These are phyloP conservation scores for Platanthera zijinensis DNA, from an alignment of 106 monocot genomes.

Conservation along the genomic window DNA sequence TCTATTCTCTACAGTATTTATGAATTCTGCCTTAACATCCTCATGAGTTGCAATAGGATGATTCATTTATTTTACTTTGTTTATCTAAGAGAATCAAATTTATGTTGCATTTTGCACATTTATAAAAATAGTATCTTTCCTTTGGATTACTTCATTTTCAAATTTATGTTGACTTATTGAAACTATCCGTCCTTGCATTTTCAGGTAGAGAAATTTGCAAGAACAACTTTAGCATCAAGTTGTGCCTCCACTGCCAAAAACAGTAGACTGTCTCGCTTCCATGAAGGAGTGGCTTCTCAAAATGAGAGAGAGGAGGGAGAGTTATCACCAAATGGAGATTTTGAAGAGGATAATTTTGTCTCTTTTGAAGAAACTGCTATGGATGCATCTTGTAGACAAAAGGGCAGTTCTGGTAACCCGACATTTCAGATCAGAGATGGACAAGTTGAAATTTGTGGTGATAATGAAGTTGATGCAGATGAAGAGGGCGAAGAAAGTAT, in stretches of 20 bases:
- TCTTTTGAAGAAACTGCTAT: constrained; percentile 39
- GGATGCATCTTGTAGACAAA: constrained; percentile 24
- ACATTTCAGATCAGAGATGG: constrained; percentile 27
- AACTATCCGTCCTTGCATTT: not conserved
- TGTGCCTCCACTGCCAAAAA: constrained; percentile 29
- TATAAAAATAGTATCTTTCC: not conserved
- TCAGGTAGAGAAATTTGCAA: constrained; percentile 33
- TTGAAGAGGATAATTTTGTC: constrained; percentile 92
- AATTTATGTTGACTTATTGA: not conserved
- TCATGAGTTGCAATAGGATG: not conserved
- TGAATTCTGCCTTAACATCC: not conserved
- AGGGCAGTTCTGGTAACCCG: constrained; percentile 35
- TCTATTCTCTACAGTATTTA: no score
- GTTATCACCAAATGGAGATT: constrained; percentile 88
- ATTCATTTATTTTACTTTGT: not conserved
- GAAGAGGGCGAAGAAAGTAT: constrained; percentile 89
- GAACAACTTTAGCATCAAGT: constrained; percentile 27
- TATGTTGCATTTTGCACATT: not conserved
- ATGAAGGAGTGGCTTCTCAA: constrained; percentile 20
- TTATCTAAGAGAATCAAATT: no score
- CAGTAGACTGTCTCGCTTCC: constrained; percentile 27
- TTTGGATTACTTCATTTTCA: not conserved
- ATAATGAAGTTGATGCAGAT: constrained; percentile 83
- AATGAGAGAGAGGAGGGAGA: constrained; percentile 94
- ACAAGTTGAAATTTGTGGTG: constrained; percentile 27